A percentile compares a stretch with the other conserved stretches of the same genome.
These are phyloP conservation scores for Fusarium floridanum DNA, from an alignment of 2,329 filamentous ascomycete species.

Conservation along the genomic window DNA sequence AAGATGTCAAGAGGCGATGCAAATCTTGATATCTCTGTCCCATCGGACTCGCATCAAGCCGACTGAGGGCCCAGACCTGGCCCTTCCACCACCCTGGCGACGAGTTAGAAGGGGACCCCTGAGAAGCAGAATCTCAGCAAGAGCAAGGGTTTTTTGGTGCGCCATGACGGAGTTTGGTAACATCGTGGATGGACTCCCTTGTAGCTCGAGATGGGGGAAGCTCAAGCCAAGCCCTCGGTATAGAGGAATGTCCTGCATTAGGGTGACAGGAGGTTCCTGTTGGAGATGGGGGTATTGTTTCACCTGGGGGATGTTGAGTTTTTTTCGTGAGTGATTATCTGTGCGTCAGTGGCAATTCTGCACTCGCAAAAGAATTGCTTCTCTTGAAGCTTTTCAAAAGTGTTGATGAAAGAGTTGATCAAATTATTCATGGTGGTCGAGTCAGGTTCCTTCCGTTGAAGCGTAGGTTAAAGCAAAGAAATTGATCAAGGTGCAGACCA, in stretches of 20 bases:
- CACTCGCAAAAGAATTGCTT: constrained; percentile 13
- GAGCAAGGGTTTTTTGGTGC: constrained; percentile 32
- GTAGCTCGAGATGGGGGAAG: constrained; percentile 21
- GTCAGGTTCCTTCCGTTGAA: not conserved
- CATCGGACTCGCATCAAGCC: constrained; percentile 34
- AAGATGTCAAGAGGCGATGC: constrained; percentile 30
- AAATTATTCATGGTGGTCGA: not conserved
- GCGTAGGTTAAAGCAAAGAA: not conserved
- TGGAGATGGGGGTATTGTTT: constrained; percentile 36
- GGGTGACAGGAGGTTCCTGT: constrained; percentile 4
- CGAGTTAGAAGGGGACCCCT: constrained; percentile 11
- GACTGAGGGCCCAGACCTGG: constrained; percentile 28
- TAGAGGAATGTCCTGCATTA: constrained; percentile 35
- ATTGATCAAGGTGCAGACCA: not conserved
- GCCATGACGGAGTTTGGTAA: constrained; percentile 39
- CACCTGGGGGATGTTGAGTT: constrained; percentile 23
- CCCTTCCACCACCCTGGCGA: constrained; percentile 18
- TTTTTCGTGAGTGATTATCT: constrained; percentile 16
- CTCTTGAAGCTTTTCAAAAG: constrained; percentile 2
- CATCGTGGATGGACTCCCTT: constrained; percentile 32
- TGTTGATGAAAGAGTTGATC: not conserved
- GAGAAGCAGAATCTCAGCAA: constrained; percentile 26
- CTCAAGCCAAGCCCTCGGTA: constrained; percentile 27
- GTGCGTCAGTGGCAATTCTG: constrained; percentile 2
- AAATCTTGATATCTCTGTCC: constrained; percentile 35